These are phyloP conservation scores for Penicillium taxi DNA, from an alignment of 495 filamentous ascomycete genomes.

Conservation along the genomic window DNA sequence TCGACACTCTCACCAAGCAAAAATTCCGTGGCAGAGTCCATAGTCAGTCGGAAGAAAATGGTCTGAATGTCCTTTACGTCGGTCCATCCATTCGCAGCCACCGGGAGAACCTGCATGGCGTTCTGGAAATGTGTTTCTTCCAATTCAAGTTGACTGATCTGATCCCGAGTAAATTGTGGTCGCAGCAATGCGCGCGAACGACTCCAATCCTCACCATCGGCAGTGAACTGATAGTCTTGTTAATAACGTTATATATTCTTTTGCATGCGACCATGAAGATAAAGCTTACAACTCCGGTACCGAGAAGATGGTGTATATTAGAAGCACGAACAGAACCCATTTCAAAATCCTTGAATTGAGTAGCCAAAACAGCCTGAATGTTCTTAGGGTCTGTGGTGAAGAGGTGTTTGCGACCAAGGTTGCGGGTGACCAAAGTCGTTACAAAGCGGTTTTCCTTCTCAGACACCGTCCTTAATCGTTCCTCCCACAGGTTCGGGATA, in stretches of 20 bases:
- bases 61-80: slow-evolving; percentile 45
- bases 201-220: slow-evolving; percentile 43
- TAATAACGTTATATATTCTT: no score
- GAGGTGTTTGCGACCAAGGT: slow-evolving; percentile 21
- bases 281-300: slow-evolving; percentile 40
- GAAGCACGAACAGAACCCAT: slow-evolving; percentile 28
- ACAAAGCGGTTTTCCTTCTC: slow-evolving; percentile 24
- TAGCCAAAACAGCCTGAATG: slow-evolving; percentile 44
- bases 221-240: slow-evolving; percentile 46
- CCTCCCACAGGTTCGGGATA: slow-evolving; percentile 16
- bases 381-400: slow-evolving; percentile 48
- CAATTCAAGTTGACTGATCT: slow-evolving; percentile 44
- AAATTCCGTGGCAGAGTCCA: slow-evolving; percentile 61
- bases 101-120: slow-evolving; percentile 30
- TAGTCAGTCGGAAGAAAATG: slow-evolving; percentile 56
- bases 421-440: slow-evolving; percentile 20
- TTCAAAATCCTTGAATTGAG: slow-evolving; percentile 44
- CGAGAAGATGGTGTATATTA: slow-evolving; percentile 34
- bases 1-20: slow-evolving; percentile 54
- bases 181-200: slow-evolving; percentile 48
- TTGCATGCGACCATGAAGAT: no score
- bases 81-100: slow-evolving; percentile 38
- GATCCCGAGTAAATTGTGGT: slow-evolving; percentile 46
- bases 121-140: slow-evolving; percentile 45
- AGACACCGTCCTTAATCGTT: slow-evolving; percentile 17